Base-by-base conservation (phyloP, 768 basidiomycete species). In the Tulasnella sp. region DNA sequence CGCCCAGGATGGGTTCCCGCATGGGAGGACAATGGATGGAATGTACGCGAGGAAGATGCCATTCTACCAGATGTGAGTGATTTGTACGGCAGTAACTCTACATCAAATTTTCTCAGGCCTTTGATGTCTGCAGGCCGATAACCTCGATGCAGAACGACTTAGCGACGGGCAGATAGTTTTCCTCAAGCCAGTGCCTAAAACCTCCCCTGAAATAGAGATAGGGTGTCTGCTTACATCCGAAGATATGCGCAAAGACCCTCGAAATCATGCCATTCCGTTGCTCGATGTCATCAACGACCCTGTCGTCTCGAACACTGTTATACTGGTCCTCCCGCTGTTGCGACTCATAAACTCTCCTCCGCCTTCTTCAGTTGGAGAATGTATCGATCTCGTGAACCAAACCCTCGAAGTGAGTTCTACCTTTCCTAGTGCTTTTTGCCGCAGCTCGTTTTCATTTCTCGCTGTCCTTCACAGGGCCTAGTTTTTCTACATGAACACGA, bases 361-460 rank as follows among this genome's bases (percentile, higher is more conserved):
- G 16, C 73, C 52, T 18, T 39, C 19, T n/a, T 39, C 62, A 5
- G 31, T 78, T 6, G 34, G 62, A 78, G 77, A 78, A 46, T 78
- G 71, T 40, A 58, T 78, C 12, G 8, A 9, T 5, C 8, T 79
- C 18, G 36, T 79, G 21, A 31, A 74, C 18, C 78, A 79, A 71
- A 74, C 78, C 16, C 36, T 79, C 16, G 78, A 79, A 40, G 78
- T 74, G n/a, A n/a, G n/a, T n/a, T n/a, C n/a, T n/a, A n/a, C n/a
- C n/a, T n/a, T n/a, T n/a, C n/a, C n/a, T n/a, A n/a, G n/a, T n/a
- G n/a, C n/a, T n/a, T n/a, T n/a, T n/a, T n/a, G n/a, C n/a, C n/a
- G n/a, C n/a, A n/a, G n/a, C n/a, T n/a, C n/a, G n/a, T n/a, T n/a
- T n/a, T n/a, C n/a, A n/a, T n/a, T n/a, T n/a, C n/a, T n/a, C n/a